These are phyloP conservation scores for Boletus sensibilis DNA, from an alignment of 768 basidiomycete species.

Conservation along the genomic window DNA sequence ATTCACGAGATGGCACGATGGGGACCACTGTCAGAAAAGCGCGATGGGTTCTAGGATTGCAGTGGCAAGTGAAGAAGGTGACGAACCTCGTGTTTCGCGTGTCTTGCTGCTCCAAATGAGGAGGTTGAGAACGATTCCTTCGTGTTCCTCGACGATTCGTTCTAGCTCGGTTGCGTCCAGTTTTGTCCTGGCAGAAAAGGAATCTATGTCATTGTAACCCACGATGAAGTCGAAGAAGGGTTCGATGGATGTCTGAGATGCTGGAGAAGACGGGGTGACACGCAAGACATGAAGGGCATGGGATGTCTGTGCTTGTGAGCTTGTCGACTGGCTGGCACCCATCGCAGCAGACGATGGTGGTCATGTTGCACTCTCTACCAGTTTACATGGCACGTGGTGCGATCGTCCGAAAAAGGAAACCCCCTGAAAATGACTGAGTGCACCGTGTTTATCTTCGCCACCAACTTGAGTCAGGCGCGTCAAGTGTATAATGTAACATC, in stretches of 20 bases:
- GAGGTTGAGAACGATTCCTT: slow-evolving; percentile 66
- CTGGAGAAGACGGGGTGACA: slow-evolving; percentile 86
- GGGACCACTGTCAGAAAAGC: slow-evolving; percentile 60
- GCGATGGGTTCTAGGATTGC: background rate
- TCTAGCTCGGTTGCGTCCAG: slow-evolving; percentile 74
- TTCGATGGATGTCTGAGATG: slow-evolving; percentile 79
- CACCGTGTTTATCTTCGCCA: too few relatives aligned
- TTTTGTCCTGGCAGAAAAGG: slow-evolving; percentile 43
- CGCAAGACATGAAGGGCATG: slow-evolving; percentile 84
- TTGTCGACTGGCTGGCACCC: slow-evolving; percentile 75
- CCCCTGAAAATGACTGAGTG: background rate
- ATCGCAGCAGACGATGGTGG: slow-evolving; percentile 34
- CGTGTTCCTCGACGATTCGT: slow-evolving; percentile 79
- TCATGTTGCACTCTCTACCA: background rate
- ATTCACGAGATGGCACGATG: slow-evolving; percentile 80
- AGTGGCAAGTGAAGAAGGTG: background rate
- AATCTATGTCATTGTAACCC: slow-evolving; percentile 74
- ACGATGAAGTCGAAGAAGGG: slow-evolving; percentile 98
- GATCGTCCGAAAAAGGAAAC: slow-evolving; percentile 11
- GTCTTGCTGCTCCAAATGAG: slow-evolving; percentile 85
- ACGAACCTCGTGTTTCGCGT: slow-evolving; percentile 64
- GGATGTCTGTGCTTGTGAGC: slow-evolving; percentile 32
- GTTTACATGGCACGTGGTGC: background rate
- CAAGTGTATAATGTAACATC: too few relatives aligned
- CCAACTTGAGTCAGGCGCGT: too few relatives aligned